Percentiles rank a stretch among this genome's conserved stretches.
phyloP scores from a whole-genome alignment of 768 basidiomycete genomes.

The Tephrocybe sp. region DNA sequence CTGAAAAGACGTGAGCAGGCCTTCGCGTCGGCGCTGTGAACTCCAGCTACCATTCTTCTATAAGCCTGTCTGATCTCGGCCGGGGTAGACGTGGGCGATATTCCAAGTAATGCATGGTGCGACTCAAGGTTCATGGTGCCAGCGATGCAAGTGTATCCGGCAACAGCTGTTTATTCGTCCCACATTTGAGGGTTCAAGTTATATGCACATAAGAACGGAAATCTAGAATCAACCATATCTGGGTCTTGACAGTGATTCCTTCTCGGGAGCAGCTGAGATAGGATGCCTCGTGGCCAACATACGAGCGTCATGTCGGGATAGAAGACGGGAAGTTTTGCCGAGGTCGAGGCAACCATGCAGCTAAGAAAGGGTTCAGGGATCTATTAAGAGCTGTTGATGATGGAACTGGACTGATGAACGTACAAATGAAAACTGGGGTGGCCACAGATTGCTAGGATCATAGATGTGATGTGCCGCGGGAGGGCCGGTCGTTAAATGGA shows the following conservation, averaged over 20 bases:
- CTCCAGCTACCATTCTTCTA: constrained; percentile 54
- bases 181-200: constrained; percentile 5
- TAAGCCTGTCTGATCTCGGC: constrained; percentile 49
- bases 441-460: background rate
- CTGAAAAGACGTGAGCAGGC: constrained; percentile 25
- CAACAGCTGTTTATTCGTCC: background rate
- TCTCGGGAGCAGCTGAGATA: constrained; percentile 14
- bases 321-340: constrained; percentile 15
- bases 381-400: constrained; percentile 1
- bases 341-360: constrained; percentile 1
- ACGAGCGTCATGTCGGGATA: constrained; percentile 9
- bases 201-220: constrained; percentile 3
- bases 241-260: constrained; percentile 9
- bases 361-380: constrained; percentile 10
- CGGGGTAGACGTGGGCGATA: constrained; percentile 43
- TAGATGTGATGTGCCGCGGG: no score
- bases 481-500: no score
- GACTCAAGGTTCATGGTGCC: constrained; percentile 33
- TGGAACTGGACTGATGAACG: background rate
- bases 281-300: constrained; percentile 14
- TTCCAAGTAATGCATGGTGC: constrained; percentile 45
- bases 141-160: background rate
- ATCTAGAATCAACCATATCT: constrained; percentile 14
- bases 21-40: constrained; percentile 20
- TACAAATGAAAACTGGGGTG: background rate